phyloP scores from a whole-genome alignment of 768 basidiomycete genomes.

The Boletus speciosus region DNA sequence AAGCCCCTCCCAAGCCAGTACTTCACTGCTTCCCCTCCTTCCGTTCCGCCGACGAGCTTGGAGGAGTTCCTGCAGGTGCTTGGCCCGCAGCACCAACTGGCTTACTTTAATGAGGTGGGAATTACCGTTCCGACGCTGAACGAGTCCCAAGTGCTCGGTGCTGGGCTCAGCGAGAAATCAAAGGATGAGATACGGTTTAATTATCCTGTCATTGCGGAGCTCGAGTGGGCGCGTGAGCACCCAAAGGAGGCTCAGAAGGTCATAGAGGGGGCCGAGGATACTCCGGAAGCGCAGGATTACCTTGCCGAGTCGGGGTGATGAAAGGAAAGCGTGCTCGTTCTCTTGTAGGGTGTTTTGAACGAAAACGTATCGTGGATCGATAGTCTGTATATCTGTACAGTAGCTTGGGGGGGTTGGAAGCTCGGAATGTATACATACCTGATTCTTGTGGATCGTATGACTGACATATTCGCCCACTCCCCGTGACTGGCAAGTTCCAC shows the following conservation, averaged over 20 bases:
- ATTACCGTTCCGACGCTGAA: not conserved
- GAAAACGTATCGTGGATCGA: not conserved
- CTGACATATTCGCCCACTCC: no score
- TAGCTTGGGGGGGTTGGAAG: not conserved
- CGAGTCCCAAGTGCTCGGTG: no score
- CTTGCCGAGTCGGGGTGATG: not conserved
- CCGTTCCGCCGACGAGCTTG: not conserved
- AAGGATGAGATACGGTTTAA: not conserved
- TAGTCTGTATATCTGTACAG: not conserved
- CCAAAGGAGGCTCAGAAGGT: constrained; percentile 1
- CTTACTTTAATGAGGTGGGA: not conserved
- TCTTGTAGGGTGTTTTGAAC: not conserved
- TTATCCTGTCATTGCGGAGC: constrained; percentile 3
- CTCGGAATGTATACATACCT: not conserved
- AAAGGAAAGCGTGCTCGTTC: not conserved
- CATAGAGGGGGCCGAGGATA: not conserved
- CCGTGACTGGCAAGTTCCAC: not conserved
- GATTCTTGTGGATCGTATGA: not conserved
- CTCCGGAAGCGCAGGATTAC: not conserved
- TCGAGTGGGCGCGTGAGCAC: constrained; percentile 15
- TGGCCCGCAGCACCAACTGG: not conserved
- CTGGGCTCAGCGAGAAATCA: not conserved
- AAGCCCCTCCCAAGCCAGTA: constrained; percentile 7
- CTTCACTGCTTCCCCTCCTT: not conserved
- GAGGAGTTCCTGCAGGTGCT: not conserved